Evolutionary conservation across 1,284 basidiomycete species (phyloP), one percentile per base, ranked within the genome.

Genomic region (Sphagnurus paluster): DNA sequence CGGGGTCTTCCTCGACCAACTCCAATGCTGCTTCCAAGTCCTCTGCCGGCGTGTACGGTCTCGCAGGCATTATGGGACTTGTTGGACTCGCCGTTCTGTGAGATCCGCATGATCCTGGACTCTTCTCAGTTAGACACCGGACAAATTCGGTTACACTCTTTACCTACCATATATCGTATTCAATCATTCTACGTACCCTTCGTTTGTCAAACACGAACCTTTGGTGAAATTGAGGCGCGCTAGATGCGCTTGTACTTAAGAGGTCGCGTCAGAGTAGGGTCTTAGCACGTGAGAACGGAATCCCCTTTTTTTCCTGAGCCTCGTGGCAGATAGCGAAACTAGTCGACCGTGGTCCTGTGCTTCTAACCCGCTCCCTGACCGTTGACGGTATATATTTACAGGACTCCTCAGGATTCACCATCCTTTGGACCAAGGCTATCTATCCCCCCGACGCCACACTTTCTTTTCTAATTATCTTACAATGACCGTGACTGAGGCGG

Each of bases 41-140:
- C 13, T 35, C 61, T 29, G 50, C 62, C 17, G 59, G 67, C 17
- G 54, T 66, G 1, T 61, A 70, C 51, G 70, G 73, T 26, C 53
- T 78, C 33, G 75, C 73, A 32, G 71, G 68, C 41, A 20, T 76
- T 33, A 61, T 79, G 61, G 76, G 77, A 39, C 56, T 79, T 33
- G 56, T 77, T 49, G 77, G 78, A 30, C 72, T 74, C 43, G 69
- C 65, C 21, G 63, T 78, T 21, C 65, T 78, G 48, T 79, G 61
- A 53, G 21, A 25, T 10, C 24, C 19, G 20, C 39, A 13, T 19
- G n/a, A n/a, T 34, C 8, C 35, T 17, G 32, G 14, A 21, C 8
- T 13, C 17, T 6, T 17, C 26, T 24, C 39, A n/a, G 30, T n/a
- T n/a, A n/a, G n/a, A n/a, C 33, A 43, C 46, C 28, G 43, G 44